Evolutionary conservation across 1,284 basidiomycete genomes (phyloP), one percentile per base, ranked within the genome.

Genomic region (Sporisorium iseilematis-ciliati): DNA sequence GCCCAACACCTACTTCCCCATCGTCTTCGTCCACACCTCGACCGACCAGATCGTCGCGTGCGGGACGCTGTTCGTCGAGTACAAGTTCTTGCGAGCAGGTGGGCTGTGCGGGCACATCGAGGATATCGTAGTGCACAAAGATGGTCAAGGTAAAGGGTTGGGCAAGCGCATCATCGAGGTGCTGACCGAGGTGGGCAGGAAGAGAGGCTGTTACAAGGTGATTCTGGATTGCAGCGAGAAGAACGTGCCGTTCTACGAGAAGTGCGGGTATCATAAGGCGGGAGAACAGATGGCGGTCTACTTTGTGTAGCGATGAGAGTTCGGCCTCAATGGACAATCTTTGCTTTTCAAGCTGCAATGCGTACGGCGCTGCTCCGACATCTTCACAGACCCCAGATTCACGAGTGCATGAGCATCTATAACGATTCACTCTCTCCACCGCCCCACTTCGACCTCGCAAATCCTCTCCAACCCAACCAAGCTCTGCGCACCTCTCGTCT

Each of bases 171-270:
- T 98, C 79, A 96, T 99, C 83, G 89, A 93, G 76, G 91, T 92
- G 5, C 88, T 98, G 78, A 87, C 84, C 87, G 88, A 72, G 90
- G 95, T 84, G 91, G 92, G 78, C 90, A 94, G 88, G 88, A 86
- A 71, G 87, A 88, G 70, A 91, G 94, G 29, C 91, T 92, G 86
- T 23, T 97, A 97, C 88, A 97, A 99, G 90, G 94, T 94, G 21
- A 97, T 99, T 76, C 87, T 99, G 80, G 97, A 99, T 86, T 99
- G 96, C 86, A 94, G 90, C 83, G 91, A 93, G 72, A 88, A 90
- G 57, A 99, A 98, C 81, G 92, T 95, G 75, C 94, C 93, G 0
- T 99, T 99, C 87, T 99, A 99, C 86, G 89, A 94, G 86, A 98
- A 97, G 87, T 99, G 96, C 85, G 95, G 95, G 38, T 85, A 85